Evolutionary conservation across 768 basidiomycete species (phyloP).

Genomic region (Leccinum obscurum): DNA sequence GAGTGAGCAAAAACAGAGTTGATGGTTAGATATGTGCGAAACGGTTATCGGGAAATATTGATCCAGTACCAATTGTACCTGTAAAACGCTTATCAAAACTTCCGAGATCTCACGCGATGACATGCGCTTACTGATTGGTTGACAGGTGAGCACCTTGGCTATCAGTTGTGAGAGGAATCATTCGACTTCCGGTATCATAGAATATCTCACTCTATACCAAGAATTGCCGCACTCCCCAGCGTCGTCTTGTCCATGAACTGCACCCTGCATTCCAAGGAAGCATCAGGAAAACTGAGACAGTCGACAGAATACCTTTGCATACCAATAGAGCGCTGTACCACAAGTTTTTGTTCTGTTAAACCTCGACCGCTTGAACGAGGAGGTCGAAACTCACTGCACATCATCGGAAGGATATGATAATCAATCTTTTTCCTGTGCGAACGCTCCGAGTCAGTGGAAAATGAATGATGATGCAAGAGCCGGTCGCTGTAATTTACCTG

Average conservation of each 20-base stretch:
- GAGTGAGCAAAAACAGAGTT: neutral
- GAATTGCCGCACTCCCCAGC: constrained; percentile 63
- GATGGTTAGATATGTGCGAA: neutral
- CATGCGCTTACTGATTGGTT: constrained; percentile 55
- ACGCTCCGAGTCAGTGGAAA: neutral
- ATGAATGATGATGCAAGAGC: neutral
- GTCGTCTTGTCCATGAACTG: constrained; percentile 82
- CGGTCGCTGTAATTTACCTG: neutral
- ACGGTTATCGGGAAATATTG: neutral
- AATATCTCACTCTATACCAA: constrained; percentile 60
- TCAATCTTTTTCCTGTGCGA: constrained; percentile 59
- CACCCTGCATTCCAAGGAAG: constrained; percentile 42
- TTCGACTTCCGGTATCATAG: neutral
- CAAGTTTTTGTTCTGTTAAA: neutral
- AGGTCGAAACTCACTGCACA: constrained; percentile 56
- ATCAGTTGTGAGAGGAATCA: constrained; percentile 3
- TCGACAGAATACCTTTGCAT: neutral
- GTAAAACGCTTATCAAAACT: neutral
- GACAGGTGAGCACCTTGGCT: constrained; percentile 64
- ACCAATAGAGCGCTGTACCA: constrained; percentile 56
- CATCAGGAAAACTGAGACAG: neutral
- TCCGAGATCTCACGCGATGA: neutral
- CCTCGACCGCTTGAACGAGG: neutral
- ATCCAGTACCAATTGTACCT: constrained; percentile 65
- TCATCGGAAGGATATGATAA: constrained; percentile 64